Evolutionary conservation across 495 filamentous ascomycete species (phyloP).

Genomic region (Penicillium cinerascens): DNA sequence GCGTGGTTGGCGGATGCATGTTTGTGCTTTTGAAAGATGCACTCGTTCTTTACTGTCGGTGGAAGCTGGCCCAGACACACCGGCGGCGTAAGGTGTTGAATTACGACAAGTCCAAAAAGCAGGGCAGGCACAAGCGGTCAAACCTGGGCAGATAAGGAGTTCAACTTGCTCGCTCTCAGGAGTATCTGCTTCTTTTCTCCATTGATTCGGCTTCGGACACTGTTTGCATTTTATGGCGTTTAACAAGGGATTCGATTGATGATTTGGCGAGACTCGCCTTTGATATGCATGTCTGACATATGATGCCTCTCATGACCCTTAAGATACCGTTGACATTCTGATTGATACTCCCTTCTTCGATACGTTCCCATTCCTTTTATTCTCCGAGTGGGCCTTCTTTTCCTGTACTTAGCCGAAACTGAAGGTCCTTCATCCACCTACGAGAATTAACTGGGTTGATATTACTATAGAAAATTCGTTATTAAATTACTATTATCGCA

Average conservation of each 20-base stretch:
- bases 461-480: background rate
- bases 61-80: slow-evolving; percentile 67
- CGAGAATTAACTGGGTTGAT: background rate
- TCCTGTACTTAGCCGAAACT: background rate
- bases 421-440: background rate
- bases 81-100: slow-evolving; percentile 63
- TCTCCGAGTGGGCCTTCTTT: background rate
- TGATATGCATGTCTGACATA: slow-evolving; percentile 13
- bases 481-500: background rate
- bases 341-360: background rate
- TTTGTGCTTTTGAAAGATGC: slow-evolving; percentile 77
- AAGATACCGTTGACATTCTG: slow-evolving; percentile 11
- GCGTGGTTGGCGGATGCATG: slow-evolving; percentile 73
- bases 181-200: background rate
- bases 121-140: slow-evolving; percentile 19
- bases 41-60: slow-evolving; percentile 69
- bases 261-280: slow-evolving; percentile 6
- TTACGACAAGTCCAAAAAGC: slow-evolving; percentile 50
- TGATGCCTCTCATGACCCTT: slow-evolving; percentile 22
- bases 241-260: slow-evolving; percentile 5
- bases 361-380: background rate
- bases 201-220: slow-evolving; percentile 6
- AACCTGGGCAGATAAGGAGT: background rate
- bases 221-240: slow-evolving; percentile 27
- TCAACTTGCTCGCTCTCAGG: too few species aligned